Conservation (phyloP, 1,139 yeast genomes). For the Wickerhamomyces sp. region DNA sequence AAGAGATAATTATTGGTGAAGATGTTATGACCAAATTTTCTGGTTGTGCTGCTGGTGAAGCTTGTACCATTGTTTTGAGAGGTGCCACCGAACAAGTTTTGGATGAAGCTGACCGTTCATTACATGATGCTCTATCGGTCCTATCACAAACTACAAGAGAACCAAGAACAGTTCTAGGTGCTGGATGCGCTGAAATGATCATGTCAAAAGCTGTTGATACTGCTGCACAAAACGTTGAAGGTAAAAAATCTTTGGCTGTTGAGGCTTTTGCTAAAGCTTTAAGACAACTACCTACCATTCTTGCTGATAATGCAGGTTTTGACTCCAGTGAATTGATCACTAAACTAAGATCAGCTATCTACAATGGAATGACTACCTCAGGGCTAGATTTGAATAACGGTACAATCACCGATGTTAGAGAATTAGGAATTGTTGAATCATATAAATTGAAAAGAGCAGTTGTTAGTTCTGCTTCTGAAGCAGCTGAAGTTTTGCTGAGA, state of each 20-base stretch:
- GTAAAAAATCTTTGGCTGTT: constrained; percentile 90
- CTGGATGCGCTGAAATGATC: constrained; percentile 97
- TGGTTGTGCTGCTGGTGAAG: constrained; percentile 94
- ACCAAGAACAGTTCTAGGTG: constrained; percentile 94
- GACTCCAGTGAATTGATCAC: constrained; percentile 92
- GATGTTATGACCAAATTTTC: constrained; percentile 77
- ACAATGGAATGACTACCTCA: constrained; percentile 86
- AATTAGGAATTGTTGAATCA: constrained; percentile 86
- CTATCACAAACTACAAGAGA: constrained; percentile 92
- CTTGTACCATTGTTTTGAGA: constrained; percentile 92
- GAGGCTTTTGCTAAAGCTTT: constrained; percentile 93
- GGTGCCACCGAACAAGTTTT: constrained; percentile 96
- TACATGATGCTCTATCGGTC: constrained; percentile 95
- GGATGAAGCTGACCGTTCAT: constrained; percentile 95
- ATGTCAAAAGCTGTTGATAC: constrained; percentile 98
- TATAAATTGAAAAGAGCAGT: constrained; percentile 90
- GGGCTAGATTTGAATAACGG: constrained; percentile 89
- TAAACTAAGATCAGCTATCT: constrained; percentile 85
- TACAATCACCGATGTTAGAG: constrained; percentile 87
- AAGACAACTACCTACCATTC: constrained; percentile 90
- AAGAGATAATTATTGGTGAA: constrained; percentile 91
- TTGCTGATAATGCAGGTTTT: constrained; percentile 96
- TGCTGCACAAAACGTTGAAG: constrained; percentile 88
- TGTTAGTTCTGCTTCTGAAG: constrained; percentile 94
- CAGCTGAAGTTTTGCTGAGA: constrained; percentile 90